A percentile compares a stretch with the other conserved stretches of the same genome.
Evolutionary conservation across 257 asterid genomes (phyloP).

Genomic region (Fraxinus pennsylvanica): DNA sequence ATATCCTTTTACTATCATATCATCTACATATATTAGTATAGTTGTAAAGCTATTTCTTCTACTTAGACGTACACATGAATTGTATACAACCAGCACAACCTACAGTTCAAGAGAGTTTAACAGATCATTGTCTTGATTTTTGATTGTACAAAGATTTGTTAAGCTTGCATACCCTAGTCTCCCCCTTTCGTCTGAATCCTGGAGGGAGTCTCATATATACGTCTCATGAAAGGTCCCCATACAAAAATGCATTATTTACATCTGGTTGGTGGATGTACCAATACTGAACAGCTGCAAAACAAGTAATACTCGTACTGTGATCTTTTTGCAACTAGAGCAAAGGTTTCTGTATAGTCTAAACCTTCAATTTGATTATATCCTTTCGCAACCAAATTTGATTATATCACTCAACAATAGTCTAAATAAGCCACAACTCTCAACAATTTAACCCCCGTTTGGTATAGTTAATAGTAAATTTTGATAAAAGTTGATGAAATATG

Average conservation of each 20-base stretch:
- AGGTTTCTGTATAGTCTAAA: no score
- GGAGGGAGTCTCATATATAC: background rate
- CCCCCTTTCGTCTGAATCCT: background rate
- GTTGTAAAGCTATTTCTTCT: background rate
- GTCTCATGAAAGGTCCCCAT: background rate
- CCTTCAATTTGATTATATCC: no score
- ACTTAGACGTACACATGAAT: background rate
- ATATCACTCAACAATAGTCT: no score
- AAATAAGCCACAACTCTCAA: no score
- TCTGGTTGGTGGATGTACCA: background rate
- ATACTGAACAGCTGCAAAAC: background rate
- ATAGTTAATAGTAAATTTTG: no score
- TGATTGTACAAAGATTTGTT: background rate
- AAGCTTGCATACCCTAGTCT: background rate
- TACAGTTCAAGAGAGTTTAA: background rate
- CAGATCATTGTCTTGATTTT: background rate
- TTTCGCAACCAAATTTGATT: no score
- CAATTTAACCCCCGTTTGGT: no score
- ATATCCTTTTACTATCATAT: background rate
- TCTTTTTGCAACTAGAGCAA: background rate
- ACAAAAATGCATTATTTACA: constrained; percentile 4
- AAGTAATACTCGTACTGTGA: background rate
- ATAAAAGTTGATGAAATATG: no score
- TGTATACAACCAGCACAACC: background rate
- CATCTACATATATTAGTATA: background rate